Conservation (phyloP, 2,329 filamentous ascomycete species). For the Botrytis squamosa region DNA sequence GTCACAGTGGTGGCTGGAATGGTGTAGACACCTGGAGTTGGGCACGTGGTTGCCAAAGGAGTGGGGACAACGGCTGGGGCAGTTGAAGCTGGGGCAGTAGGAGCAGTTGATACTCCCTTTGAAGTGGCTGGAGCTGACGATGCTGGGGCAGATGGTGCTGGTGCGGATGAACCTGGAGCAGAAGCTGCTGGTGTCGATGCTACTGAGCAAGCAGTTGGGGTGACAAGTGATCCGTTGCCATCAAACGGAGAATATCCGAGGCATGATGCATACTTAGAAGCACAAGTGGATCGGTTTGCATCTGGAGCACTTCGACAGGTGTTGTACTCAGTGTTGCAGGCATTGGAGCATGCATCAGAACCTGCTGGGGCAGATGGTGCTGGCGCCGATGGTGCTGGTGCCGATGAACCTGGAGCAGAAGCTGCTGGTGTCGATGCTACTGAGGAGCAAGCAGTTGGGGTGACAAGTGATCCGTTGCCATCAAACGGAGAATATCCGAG, state of each 20-base stretch:
- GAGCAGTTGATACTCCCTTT: slow-evolving; percentile 13
- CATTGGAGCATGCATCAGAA: no score
- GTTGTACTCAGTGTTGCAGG: no score
- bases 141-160: slow-evolving; percentile 3
- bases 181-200: slow-evolving; percentile 9
- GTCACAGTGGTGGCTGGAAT: slow-evolving; percentile 71
- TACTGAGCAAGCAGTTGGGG: neutral
- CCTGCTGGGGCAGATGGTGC: slow-evolving; percentile 15
- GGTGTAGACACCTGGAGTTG: slow-evolving; percentile 71
- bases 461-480: no score
- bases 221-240: no score
- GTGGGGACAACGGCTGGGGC: slow-evolving; percentile 47
- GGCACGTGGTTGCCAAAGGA: slow-evolving; percentile 51
- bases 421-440: slow-evolving; percentile 4
- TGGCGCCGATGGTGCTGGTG: neutral
- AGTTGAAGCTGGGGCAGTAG: slow-evolving; percentile 31
- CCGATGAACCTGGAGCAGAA: slow-evolving; percentile 1
- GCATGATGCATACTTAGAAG: no score
- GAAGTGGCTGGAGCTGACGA: slow-evolving; percentile 19
- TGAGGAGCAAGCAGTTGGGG: no score
- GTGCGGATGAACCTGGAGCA: neutral
- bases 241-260: no score
- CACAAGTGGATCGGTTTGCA: no score
- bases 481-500: no score
- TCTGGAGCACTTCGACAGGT: no score